Percentiles rank a stretch among this genome's conserved stretches.
Conservation (phyloP, 495 filamentous ascomycete genomes). For the Pyrenula aspistea region DNA sequence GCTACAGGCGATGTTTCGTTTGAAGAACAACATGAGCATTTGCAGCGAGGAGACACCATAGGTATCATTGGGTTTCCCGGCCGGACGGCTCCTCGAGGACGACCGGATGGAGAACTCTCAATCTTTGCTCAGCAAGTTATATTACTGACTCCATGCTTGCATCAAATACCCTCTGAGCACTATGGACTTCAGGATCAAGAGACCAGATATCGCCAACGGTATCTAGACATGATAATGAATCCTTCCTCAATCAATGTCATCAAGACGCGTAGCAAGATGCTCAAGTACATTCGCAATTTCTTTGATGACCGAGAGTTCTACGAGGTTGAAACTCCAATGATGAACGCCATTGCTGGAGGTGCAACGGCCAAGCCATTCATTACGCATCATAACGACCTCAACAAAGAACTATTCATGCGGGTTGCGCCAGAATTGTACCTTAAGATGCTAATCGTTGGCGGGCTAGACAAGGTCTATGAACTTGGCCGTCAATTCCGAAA, state of each 20-base stretch:
- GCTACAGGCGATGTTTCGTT: slow-evolving; percentile 52
- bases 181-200: slow-evolving; percentile 94
- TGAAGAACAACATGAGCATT: slow-evolving; percentile 75
- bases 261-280: slow-evolving; percentile 70
- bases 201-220: slow-evolving; percentile 79
- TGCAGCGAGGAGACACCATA: slow-evolving; percentile 85
- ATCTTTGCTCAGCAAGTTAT: slow-evolving; percentile 82
- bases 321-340: slow-evolving; percentile 96
- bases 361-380: slow-evolving; percentile 93
- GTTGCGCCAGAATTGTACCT: slow-evolving; percentile 92
- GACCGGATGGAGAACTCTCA: slow-evolving; percentile 77
- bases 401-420: slow-evolving; percentile 89
- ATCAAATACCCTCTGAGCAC: slow-evolving; percentile 83
- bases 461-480: slow-evolving; percentile 86
- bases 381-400: slow-evolving; percentile 87
- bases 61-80: slow-evolving; percentile 83
- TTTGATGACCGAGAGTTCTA: slow-evolving; percentile 78
- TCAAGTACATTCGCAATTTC: slow-evolving; percentile 73
- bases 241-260: slow-evolving; percentile 69
- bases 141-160: slow-evolving; percentile 81
- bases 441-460: slow-evolving; percentile 92
- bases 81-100: slow-evolving; percentile 78
- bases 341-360: slow-evolving; percentile 91
- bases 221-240: slow-evolving; percentile 95
- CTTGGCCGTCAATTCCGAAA: slow-evolving; percentile 88